Conservation (phyloP, 345 rosid species). For the Eucalyptus erythrocorys region DNA sequence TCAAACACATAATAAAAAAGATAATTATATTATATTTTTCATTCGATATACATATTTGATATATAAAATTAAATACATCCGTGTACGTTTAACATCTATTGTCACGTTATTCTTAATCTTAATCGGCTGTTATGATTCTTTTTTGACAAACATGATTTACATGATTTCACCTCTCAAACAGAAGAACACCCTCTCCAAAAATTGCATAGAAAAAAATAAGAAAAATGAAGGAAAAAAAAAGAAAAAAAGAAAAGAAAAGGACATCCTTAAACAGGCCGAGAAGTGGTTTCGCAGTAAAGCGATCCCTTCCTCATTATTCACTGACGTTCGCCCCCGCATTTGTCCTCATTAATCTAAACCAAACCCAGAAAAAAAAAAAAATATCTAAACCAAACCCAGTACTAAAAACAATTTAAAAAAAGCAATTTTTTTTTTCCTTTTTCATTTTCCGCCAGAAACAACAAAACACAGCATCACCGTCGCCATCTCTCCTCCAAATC, state of each 20-base stretch:
- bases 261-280: not conserved
- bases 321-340: not conserved
- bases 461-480: not conserved
- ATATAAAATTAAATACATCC: not conserved
- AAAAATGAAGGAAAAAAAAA: accelerated
- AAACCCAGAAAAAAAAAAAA: not conserved
- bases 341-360: not conserved
- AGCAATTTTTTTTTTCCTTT: not conserved
- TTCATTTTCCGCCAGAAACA: not conserved
- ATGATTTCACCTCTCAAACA: not conserved
- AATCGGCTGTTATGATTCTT: not conserved
- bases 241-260: not conserved
- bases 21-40: not conserved
- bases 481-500: not conserved
- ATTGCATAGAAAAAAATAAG: not conserved
- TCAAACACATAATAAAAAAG: not conserved
- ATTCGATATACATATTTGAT: accelerated
- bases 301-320: not conserved
- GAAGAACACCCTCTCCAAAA: not conserved
- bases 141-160: too few species aligned
- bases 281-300: not conserved
- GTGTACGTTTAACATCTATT: not conserved
- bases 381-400: not conserved
- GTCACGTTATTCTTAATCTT: not conserved
- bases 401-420: not conserved